phyloP scores from a whole-genome alignment of 2,329 filamentous ascomycete genomes.

The Fusarium guadeloupense region DNA sequence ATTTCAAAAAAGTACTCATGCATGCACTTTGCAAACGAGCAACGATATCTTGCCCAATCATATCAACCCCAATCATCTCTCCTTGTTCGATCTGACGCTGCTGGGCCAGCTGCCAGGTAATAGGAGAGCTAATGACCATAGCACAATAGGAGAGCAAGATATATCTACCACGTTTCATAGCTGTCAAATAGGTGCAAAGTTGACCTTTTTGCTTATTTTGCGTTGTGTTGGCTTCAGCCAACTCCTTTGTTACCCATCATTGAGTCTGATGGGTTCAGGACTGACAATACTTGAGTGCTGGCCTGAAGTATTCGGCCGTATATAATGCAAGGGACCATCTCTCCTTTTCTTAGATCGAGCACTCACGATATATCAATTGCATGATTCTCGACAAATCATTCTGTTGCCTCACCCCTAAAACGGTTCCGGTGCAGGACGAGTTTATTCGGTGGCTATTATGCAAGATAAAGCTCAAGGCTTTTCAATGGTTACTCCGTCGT shows the following conservation, averaged over 20 bases:
- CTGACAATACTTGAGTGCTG: conserved; percentile 16
- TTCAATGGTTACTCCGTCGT: not conserved
- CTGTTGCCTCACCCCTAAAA: not conserved
- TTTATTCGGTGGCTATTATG: not conserved
- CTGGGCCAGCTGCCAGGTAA: conserved; percentile 23
- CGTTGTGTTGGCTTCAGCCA: conserved; percentile 5
- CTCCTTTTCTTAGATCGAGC: not conserved
- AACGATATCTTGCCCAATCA: conserved; percentile 6
- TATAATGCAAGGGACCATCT: conserved; percentile 17
- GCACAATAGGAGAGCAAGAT: not conserved
- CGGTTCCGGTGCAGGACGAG: not conserved
- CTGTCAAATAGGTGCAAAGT: not conserved
- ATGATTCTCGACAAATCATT: not conserved
- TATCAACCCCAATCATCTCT: not conserved
- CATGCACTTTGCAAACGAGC: conserved; percentile 40
- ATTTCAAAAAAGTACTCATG: conserved; percentile 35
- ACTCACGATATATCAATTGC: not conserved
- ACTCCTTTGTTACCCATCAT: conserved; percentile 7
- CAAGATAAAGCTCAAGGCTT: not conserved
- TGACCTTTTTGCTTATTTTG: not conserved
- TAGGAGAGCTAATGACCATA: not conserved
- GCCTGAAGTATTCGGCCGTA: not conserved
- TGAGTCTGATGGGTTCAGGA: conserved; percentile 21
- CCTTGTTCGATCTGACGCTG: conserved; percentile 26
- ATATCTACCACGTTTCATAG: not conserved